Evolutionary conservation across 1,284 basidiomycete species (phyloP).

Genomic region (Mycosarcoma maydis): DNA sequence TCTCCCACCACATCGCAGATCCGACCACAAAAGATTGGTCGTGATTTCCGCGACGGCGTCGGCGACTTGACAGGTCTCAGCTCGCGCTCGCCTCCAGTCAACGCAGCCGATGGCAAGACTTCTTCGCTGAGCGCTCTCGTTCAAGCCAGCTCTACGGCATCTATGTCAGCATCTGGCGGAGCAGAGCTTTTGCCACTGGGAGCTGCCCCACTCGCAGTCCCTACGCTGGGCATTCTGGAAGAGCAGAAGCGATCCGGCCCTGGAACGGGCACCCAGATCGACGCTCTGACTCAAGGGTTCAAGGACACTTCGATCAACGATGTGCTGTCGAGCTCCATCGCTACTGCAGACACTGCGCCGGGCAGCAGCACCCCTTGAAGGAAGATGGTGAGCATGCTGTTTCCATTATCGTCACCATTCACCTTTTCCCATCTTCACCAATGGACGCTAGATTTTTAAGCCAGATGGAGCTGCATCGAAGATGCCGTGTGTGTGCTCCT

Average conservation of each 20-base stretch:
- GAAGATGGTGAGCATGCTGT: neutral
- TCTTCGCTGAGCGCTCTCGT: slow-evolving; percentile 17
- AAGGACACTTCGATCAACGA: slow-evolving; percentile 39
- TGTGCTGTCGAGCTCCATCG: slow-evolving; percentile 25
- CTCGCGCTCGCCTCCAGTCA: slow-evolving; percentile 41
- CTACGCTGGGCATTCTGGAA: slow-evolving; percentile 37
- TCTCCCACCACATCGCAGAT: slow-evolving; percentile 20
- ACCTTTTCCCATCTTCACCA: neutral
- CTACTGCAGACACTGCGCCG: slow-evolving; percentile 10
- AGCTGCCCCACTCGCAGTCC: slow-evolving; percentile 43
- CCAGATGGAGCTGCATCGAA: no score
- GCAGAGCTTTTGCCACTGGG: slow-evolving; percentile 32
- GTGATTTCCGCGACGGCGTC: slow-evolving; percentile 44
- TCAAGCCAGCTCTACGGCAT: slow-evolving; percentile 25
- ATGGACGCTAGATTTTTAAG: no score
- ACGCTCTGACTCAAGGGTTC: slow-evolving; percentile 34
- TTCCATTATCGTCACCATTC: slow-evolving; percentile 15
- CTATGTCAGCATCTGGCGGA: slow-evolving; percentile 18
- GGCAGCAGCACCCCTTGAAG: slow-evolving; percentile 12
- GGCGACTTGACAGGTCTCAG: slow-evolving; percentile 47
- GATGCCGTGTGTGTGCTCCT: no score
- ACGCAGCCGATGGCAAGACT: slow-evolving; percentile 18
- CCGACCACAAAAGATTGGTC: slow-evolving; percentile 38
- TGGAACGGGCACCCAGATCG: slow-evolving; percentile 25
- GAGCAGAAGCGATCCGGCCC: slow-evolving; percentile 28